Evolutionary conservation across 345 rosid species (phyloP), one percentile per base, ranked within the genome.

Genomic region (Microthlaspi erraticum): DNA sequence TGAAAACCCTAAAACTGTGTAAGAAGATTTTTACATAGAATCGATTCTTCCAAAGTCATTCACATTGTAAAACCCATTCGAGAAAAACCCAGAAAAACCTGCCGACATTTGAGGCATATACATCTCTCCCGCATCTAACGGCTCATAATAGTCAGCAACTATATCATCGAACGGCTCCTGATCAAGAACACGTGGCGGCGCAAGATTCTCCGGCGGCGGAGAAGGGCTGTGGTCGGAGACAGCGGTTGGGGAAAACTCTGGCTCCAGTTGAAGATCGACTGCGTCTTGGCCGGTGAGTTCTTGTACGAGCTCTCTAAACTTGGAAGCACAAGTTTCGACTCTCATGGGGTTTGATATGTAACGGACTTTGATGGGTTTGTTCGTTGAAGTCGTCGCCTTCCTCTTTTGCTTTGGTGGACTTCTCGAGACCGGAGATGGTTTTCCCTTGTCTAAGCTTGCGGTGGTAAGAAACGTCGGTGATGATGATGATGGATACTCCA

Each of bases 221-320:
- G 81, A 19, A 82, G 68, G 39, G 51, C 12, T 41, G 7, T 49
- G n/a, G 41, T 76, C 71, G 9, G 82, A 77, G 10, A 81, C 58
- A n/a, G 51, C 6, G 4, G 74, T 44, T 0, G 71, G 16, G 13
- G 55, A 68, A 16, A 55, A 55, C 9, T 17, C 33, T 0, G 54
- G 41, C 4, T 65, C 80, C 37, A 59, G 58, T 57, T 60, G 73
- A 26, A 61, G 51, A 34, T 92, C 92, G 13, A 95, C 88, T 66
- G 96, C 90, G 73, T 91, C 86, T 66, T 88, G 86, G 0, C 97
- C 96, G 10, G 97, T 91, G 61, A 91, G 97, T 52, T 89, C 87
- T 72, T 91, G 96, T 5, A 91, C 97, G 19, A 86, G 76, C 66
- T 88, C 93, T 72, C 97, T 83, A 16, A 91, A 91, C 54, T 86